Base-by-base conservation (phyloP, 371 early-diverging fungal species). In the Mortierella sp. region DNA sequence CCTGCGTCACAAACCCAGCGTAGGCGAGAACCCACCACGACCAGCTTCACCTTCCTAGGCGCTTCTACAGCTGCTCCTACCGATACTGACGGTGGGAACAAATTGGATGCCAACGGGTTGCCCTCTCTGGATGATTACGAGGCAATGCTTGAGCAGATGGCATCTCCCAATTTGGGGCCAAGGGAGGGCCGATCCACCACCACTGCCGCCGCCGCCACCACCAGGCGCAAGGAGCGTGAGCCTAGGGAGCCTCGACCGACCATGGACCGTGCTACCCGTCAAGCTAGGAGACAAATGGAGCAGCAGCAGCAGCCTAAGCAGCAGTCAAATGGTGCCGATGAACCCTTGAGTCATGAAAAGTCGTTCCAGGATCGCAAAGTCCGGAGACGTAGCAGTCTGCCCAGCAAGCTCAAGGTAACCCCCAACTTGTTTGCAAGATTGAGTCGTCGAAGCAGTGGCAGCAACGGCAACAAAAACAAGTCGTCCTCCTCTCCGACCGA, bases 101-200 rank as follows among this genome's bases (percentile, higher is more conserved):
- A 68, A 68, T 68, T 68, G 24, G 80, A 86, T 3, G 76, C 76
- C 0, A 27, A 71, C 1, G 51, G 46, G 1, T 24, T 86, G 38
- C 86, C 76, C 8, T 77, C 75, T 63, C 46, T 86, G 44, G 86
- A 86, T 68, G 82, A 86, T 51, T 86, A 86, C 38, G 85, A 84
- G 74, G 81, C 76, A 3, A 84, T 84, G 85, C 70, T 84, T 4
- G 76, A 81, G n/a, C 32, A 81, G 29, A 84, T 84, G 75, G 74
- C 85, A 41, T 84, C 85, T 7, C 81, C 85, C 6, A 65, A 29
- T 29, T 21, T 84, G 21, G 76, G 79, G 3, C 85, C 85, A 6
- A 77, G 70, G 29, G 82, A 71, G 6, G 38, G 56, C 11, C 77
- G 86, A 14, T 58, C 75, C 12, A 35, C 44, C 18, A 56, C 70